Evolutionary conservation across 1,139 yeast genomes (phyloP).

Genomic region (Lodderomyces margitis): DNA sequence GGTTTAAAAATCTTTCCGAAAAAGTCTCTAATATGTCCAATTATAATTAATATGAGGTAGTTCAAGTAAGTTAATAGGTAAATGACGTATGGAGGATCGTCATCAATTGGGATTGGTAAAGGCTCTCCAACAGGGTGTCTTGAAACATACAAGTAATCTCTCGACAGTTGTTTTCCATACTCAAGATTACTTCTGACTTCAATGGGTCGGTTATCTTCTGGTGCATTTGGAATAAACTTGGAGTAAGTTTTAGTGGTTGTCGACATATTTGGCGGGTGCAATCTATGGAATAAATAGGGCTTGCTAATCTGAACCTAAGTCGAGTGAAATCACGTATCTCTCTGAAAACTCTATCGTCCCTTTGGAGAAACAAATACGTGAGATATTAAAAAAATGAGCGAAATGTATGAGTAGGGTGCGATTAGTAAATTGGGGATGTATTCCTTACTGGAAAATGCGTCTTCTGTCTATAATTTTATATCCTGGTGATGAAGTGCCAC

Average conservation of each 20-base stretch:
- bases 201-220: constrained; percentile 41
- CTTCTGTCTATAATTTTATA: too few species aligned
- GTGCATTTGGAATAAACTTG: constrained; percentile 47
- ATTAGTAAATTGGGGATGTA: too few species aligned
- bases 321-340: too few species aligned
- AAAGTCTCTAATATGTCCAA: constrained; percentile 90
- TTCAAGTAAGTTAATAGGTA: constrained; percentile 80
- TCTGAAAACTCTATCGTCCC: too few species aligned
- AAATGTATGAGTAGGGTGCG: too few species aligned
- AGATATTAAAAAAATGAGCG: too few species aligned
- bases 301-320: too few species aligned
- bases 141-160: constrained; percentile 55
- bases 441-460: too few species aligned
- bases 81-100: constrained; percentile 84
- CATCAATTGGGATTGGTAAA: constrained; percentile 59
- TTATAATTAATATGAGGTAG: constrained; percentile 75
- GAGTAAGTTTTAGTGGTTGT: constrained; percentile 5
- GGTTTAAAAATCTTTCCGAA: constrained; percentile 75
- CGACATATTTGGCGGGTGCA: not conserved
- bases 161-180: constrained; percentile 58
- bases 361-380: too few species aligned
- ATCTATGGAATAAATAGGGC: too few species aligned
- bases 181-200: constrained; percentile 61
- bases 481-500: too few species aligned
- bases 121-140: constrained; percentile 55